A percentile compares a stretch with the other conserved stretches of the same genome.
phyloP scores from a whole-genome alignment of 768 basidiomycete genomes.

The Suillus ampliporus region DNA sequence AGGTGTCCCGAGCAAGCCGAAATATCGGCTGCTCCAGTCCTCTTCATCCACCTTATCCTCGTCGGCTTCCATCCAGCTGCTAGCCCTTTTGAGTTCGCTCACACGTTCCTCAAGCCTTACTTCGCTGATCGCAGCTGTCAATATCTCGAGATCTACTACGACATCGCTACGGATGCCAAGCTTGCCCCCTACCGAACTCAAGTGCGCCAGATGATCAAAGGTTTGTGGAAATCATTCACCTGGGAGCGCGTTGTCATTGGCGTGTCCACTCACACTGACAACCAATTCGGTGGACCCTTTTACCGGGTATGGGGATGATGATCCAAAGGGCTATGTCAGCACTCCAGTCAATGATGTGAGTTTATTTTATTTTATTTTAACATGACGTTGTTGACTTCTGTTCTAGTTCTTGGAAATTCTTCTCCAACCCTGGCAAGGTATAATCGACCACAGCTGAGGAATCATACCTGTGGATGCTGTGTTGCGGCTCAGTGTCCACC shows the following conservation, averaged over 20 bases:
- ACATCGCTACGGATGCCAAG: neutral
- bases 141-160: neutral
- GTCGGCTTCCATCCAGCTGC: neutral
- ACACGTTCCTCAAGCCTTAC: neutral
- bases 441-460: neutral
- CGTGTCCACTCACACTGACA: neutral
- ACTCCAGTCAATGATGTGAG: neutral
- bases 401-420: neutral
- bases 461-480: neutral
- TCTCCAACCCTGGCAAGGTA: neutral
- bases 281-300: neutral
- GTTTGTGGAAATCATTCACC: neutral
- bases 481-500: neutral
- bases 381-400: no score
- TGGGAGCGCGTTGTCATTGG: neutral
- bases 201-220: neutral
- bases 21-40: neutral
- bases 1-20: neutral
- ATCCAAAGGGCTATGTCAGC: neutral
- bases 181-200: neutral
- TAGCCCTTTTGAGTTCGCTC: neutral
- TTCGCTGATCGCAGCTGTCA: neutral
- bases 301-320: neutral
- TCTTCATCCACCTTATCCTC: neutral
- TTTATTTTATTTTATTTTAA: neutral